Base-by-base conservation (phyloP, 352 stramenopile genomes). In the Phytophthora chlamydospora region DNA sequence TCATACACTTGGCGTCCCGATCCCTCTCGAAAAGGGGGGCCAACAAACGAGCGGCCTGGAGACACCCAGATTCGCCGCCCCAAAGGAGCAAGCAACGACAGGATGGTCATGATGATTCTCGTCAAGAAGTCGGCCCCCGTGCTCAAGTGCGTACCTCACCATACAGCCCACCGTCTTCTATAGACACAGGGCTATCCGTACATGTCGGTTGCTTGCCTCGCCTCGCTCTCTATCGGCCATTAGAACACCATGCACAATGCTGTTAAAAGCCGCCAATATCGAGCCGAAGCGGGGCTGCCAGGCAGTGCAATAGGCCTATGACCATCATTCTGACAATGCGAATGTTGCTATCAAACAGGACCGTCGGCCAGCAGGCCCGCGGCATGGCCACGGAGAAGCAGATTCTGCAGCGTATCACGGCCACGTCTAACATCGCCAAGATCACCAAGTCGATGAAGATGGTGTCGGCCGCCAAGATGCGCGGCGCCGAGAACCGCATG, bases 371-470 rank as follows among this genome's bases (percentile, higher is more conserved):
- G 62, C 82, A 91, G 61, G 73, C 81, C 43, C 94, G 97, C 90
- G 94, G 96, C 68, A 99, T 99, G 97, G 97, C 96, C 59, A 99
- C 97, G 49, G 97, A 99, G 75, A 99, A 99, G 88, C 97, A 99
- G 80, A 97, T 93, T 88, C 90, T 91, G 58, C 98, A 98, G 82
- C 96, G 98, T 73, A 99, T 99, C 69, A 85, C 88, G 57, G 97
- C 97, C 17, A 99, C 97, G 32, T 98, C 98, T 66, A 99, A 99
- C 89, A 99, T 99, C 60, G 88, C 94, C 68, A 99, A 99, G 89
- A 99, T 99, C 84, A 99, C 98, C 46, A 97, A 97, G 80, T 99
- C 97, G 51, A 99, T 99, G 97, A 99, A 99, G 83, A 99, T 99
- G 97, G 98, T 99, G 76, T 99, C 97, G 58, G 97, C 98, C 41